Percentiles rank a stretch among this genome's conserved stretches.
These are phyloP conservation scores for Penicillium hesseltinei DNA, from an alignment of 2,329 filamentous ascomycete species.

Conservation along the genomic window DNA sequence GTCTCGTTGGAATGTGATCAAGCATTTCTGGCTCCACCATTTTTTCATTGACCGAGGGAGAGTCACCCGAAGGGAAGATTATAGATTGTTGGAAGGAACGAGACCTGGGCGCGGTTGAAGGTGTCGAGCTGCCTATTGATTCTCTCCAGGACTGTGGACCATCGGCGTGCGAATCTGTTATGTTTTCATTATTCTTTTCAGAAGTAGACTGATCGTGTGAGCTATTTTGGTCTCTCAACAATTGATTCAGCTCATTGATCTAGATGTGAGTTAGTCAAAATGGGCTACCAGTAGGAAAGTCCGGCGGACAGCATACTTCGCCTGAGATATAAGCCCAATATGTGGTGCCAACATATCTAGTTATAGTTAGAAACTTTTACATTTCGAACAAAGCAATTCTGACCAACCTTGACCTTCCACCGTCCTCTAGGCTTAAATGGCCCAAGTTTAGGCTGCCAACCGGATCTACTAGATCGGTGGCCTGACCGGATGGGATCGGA, in stretches of 20 bases:
- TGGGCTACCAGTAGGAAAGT: not conserved
- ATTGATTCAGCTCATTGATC: slow-evolving; percentile 47
- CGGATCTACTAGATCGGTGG: slow-evolving; percentile 44
- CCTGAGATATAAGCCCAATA: slow-evolving; percentile 48
- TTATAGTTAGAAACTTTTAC: not conserved
- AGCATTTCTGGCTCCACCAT: slow-evolving; percentile 42
- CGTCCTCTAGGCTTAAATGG: slow-evolving; percentile 45
- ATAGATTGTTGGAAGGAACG: slow-evolving; percentile 38
- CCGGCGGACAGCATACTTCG: slow-evolving; percentile 32
- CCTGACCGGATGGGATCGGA: slow-evolving; percentile 42
- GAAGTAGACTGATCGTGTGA: slow-evolving; percentile 30
- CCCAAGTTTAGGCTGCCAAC: slow-evolving; percentile 43
- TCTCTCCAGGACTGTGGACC: slow-evolving; percentile 22
- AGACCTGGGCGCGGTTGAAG: slow-evolving; percentile 15
- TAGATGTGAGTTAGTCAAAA: slow-evolving; percentile 14
- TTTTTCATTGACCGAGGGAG: slow-evolving; percentile 33
- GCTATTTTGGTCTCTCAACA: slow-evolving; percentile 43
- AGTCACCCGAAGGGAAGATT: slow-evolving; percentile 39
- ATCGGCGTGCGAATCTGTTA: slow-evolving; percentile 17
- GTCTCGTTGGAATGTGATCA: slow-evolving; percentile 42
- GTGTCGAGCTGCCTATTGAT: slow-evolving; percentile 16
- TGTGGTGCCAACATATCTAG: slow-evolving; percentile 47
- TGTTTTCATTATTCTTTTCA: slow-evolving; percentile 25
- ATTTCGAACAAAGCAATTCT: not conserved
- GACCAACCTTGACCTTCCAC: slow-evolving; percentile 35